Percentiles rank a stretch among this genome's conserved stretches.
phyloP scores from a whole-genome alignment of 2,329 filamentous ascomycete genomes.

The Trichoderma sp. region DNA sequence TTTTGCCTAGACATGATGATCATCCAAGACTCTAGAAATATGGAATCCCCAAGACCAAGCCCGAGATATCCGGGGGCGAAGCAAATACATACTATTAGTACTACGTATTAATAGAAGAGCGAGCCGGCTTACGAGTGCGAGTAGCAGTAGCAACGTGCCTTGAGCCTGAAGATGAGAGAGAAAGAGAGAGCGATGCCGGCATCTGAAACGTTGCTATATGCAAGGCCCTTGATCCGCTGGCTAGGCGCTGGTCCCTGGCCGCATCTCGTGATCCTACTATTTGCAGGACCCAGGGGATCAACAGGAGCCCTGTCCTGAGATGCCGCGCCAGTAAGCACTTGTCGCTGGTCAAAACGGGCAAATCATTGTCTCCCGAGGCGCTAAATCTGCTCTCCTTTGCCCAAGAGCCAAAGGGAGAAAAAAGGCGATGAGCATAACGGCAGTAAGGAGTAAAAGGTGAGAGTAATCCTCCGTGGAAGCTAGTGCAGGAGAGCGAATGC shows the following conservation, averaged over 20 bases:
- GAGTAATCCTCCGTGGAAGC: background rate
- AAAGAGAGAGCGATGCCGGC: background rate
- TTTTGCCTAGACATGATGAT: background rate
- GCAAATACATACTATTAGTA: too few relatives aligned
- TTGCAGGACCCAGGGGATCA: background rate
- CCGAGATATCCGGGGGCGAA: background rate
- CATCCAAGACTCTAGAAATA: background rate
- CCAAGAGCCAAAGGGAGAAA: background rate
- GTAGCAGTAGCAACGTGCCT: background rate
- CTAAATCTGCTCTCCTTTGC: background rate
- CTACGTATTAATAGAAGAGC: background rate
- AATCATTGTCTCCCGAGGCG: background rate
- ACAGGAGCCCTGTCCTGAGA: background rate
- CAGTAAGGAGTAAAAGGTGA: background rate
- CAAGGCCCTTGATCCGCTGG: background rate
- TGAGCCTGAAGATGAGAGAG: background rate
- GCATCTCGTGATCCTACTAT: background rate
- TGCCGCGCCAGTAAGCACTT: background rate
- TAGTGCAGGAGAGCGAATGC: background rate
- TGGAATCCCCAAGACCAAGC: background rate
- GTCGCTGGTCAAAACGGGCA: background rate
- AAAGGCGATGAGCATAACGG: background rate
- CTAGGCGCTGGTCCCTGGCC: background rate
- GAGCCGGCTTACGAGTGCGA: background rate
- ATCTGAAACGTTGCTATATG: slow-evolving; percentile 6